A percentile compares a stretch with the other conserved stretches of the same genome.
Evolutionary conservation across 352 stramenopile genomes (phyloP).

Genomic region (Pythium brachiatum): DNA sequence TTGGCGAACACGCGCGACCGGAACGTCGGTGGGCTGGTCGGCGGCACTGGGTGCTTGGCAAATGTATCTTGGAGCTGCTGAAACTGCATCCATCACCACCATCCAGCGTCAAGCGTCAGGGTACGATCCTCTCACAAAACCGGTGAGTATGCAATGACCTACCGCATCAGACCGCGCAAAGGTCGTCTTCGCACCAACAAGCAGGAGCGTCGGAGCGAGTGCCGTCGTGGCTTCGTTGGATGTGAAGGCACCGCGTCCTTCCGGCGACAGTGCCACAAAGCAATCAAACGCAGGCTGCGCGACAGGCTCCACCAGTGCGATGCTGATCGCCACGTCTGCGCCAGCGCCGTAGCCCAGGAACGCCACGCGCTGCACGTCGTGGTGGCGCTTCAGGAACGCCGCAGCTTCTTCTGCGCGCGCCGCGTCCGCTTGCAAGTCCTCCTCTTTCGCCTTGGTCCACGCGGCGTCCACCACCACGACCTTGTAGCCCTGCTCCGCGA

Average conservation of each 20-base stretch:
- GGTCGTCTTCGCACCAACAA: slow-evolving; percentile 61
- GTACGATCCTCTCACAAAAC: too few relatives aligned
- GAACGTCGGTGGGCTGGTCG: slow-evolving; percentile 21
- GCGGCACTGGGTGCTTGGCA: background rate
- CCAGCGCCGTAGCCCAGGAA: slow-evolving; percentile 64
- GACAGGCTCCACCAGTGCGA: slow-evolving; percentile 42
- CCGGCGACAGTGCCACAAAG: slow-evolving; percentile 67
- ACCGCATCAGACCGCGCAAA: slow-evolving; percentile 66
- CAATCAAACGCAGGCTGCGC: slow-evolving; percentile 45
- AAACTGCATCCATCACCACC: slow-evolving; percentile 32
- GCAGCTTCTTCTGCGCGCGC: slow-evolving; percentile 45
- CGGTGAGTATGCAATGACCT: too few relatives aligned
- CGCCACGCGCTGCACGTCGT: slow-evolving; percentile 74
- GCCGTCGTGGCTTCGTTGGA: slow-evolving; percentile 11
- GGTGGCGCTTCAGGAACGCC: slow-evolving; percentile 59
- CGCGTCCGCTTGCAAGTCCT: slow-evolving; percentile 8
- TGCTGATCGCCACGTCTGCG: slow-evolving; percentile 64
- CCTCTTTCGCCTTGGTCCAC: slow-evolving; percentile 18
- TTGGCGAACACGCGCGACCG: slow-evolving; percentile 56
- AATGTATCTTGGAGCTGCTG: slow-evolving; percentile 38
- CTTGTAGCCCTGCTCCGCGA: slow-evolving; percentile 88
- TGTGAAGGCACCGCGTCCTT: slow-evolving; percentile 40
- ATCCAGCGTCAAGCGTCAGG: background rate
- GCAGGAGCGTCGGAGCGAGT: slow-evolving; percentile 52
- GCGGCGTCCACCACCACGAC: slow-evolving; percentile 70